Evolutionary conservation across 2,329 filamentous ascomycete genomes (phyloP).

Genomic region (Cordyceps javanica): DNA sequence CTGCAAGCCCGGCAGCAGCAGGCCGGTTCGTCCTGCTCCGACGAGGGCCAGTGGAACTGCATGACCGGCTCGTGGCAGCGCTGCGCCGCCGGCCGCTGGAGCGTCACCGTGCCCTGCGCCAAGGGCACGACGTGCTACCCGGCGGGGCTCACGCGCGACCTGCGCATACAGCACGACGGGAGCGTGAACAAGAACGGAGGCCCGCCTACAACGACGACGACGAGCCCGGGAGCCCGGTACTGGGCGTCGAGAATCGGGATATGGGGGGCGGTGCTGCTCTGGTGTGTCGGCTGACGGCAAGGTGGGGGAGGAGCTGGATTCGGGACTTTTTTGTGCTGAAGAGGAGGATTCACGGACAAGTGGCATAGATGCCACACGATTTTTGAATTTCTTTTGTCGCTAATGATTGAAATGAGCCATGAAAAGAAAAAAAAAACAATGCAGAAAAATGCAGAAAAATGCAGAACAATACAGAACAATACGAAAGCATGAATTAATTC

Average conservation of each 20-base stretch:
- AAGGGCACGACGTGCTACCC: constrained; percentile 41
- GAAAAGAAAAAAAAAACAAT: not conserved
- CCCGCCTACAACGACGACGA: constrained; percentile 6
- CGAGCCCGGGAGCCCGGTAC: not conserved
- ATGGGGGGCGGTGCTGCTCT: not conserved
- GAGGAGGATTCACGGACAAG: not conserved
- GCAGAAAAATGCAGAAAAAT: not conserved
- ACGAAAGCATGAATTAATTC: too few relatives aligned
- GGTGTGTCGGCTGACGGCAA: not conserved
- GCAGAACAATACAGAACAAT: too few relatives aligned
- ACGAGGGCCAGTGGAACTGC: constrained; percentile 51
- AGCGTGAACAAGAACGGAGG: not conserved
- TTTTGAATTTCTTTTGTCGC: not conserved
- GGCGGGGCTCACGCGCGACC: constrained; percentile 33
- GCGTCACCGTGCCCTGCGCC: constrained; percentile 35
- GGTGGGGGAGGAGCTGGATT: not conserved
- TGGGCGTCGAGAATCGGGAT: not conserved
- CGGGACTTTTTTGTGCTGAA: too few relatives aligned
- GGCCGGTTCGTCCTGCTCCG: constrained; percentile 33
- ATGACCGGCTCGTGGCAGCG: constrained; percentile 43
- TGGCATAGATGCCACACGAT: not conserved
- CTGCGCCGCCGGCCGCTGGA: constrained; percentile 44
- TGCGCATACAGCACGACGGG: constrained; percentile 29
- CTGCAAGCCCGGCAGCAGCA: constrained; percentile 15
- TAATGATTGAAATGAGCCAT: not conserved